Evolutionary conservation across 331 rosid genomes (phyloP), one percentile per base, ranked within the genome.

Genomic region (Cydonia oblonga): DNA sequence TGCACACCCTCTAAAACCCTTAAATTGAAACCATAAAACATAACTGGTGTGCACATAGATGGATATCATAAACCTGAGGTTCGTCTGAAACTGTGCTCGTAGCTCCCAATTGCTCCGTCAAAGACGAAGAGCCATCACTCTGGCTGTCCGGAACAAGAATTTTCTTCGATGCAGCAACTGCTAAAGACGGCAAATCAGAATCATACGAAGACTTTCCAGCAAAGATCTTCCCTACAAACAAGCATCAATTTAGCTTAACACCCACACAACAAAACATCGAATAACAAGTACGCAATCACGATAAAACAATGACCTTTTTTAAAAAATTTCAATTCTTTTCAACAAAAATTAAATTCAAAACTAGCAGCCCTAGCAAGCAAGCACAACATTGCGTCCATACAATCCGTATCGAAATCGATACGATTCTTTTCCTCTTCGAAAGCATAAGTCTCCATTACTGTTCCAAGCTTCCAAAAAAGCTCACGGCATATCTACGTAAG

Each of bases 111-210:
- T 83, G 83, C 64, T 76, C 92, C 23, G 88, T 74, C 81, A 77
- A 70, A 78, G 92, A 66, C 67, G 80, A 60, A 79, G 97, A 66
- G 40, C 63, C 66, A 75, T 84, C 87, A 73, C 79, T 87, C 53
- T 73, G 84, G 68, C 81, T 79, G 35, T 83, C 92, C 59, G 97
- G 92, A 77, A 87, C 84, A 53, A 89, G 87, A 33, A 86, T 81
- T 79, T 90, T 86, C 71, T 86, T 84, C 25, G 96, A 87, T 38
- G 87, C 89, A 72, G 97, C 75, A 32, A 86, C 84, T 3, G 64
- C 77, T 71, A 87, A 79, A 63, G 96, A 86, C 23, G 76, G 66
- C 30, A 86, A 76, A 69, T 87, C 88, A 74, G 97, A 87, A 78
- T 89, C 91, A 33, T 44, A 80, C n/a, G 86, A 78, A 73, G 82